Percentiles rank a stretch among this genome's conserved stretches.
Evolutionary conservation across 1,284 basidiomycete genomes (phyloP).

Genomic region (Sanghuangporus baumii): DNA sequence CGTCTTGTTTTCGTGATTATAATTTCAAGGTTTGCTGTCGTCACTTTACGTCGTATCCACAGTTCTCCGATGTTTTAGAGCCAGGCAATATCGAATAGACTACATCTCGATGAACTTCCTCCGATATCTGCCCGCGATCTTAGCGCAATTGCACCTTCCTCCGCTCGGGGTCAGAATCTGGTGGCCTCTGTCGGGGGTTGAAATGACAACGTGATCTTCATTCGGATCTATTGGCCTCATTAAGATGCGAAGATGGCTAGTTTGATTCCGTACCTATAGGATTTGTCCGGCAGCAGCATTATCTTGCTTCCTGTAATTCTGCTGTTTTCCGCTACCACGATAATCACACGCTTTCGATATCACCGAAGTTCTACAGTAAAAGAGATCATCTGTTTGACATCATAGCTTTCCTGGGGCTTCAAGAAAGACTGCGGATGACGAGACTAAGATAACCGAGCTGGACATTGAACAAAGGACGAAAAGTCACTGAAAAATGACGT

Average conservation of each 20-base stretch:
- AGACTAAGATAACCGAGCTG: too few relatives aligned
- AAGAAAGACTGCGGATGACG: too few relatives aligned
- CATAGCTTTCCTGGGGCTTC: too few relatives aligned
- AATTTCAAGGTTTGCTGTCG: background rate
- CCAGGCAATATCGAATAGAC: background rate
- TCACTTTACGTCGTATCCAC: background rate
- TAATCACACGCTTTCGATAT: too few relatives aligned
- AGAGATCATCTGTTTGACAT: too few relatives aligned
- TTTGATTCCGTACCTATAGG: background rate
- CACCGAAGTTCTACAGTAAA: too few relatives aligned
- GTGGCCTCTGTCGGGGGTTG: background rate
- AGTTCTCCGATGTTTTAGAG: constrained; percentile 7
- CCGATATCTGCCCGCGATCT: constrained; percentile 7
- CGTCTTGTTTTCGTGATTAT: background rate
- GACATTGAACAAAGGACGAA: too few relatives aligned
- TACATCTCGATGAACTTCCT: background rate
- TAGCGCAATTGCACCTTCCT: background rate
- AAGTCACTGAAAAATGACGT: too few relatives aligned
- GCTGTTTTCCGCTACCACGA: too few relatives aligned
- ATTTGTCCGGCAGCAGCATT: background rate
- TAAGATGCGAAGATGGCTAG: background rate
- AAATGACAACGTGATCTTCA: background rate
- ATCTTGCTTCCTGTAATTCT: too few relatives aligned
- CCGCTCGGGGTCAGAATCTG: background rate
- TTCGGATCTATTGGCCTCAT: background rate